A percentile compares a stretch with the other conserved stretches of the same genome.
Evolutionary conservation across 164 flowering plant genomes (phyloP).

Genomic region (Vitis vinifera): ASM3070453v1 NC_081814.1:2396001-2396500

Average conservation of each 20-base stretch:
- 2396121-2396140: conserved; percentile 68
- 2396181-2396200: conserved; percentile 69
- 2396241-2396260: neutral
- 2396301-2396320: neutral
- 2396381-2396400: conserved; percentile 79
- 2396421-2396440: conserved; percentile 57
- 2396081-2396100: conserved; percentile 47
- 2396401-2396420: conserved; percentile 53
- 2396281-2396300: neutral
- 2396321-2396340: conserved; percentile 57
- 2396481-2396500: conserved; percentile 67
- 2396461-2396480: conserved; percentile 78
- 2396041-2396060: conserved; percentile 92
- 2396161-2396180: conserved; percentile 60
- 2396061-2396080: conserved; percentile 67
- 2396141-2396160: conserved; percentile 98
- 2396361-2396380: conserved; percentile 68
- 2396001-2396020: conserved; percentile 27
- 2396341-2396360: conserved; percentile 71
- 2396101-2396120: conserved; percentile 56
- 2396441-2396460: conserved; percentile 90
- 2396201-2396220: conserved; percentile 90
- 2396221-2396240: conserved; percentile 46
- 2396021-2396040: conserved; percentile 74
- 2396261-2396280: neutral